Conservation (phyloP, 768 basidiomycete genomes). For the Dentipellis sp. region DNA sequence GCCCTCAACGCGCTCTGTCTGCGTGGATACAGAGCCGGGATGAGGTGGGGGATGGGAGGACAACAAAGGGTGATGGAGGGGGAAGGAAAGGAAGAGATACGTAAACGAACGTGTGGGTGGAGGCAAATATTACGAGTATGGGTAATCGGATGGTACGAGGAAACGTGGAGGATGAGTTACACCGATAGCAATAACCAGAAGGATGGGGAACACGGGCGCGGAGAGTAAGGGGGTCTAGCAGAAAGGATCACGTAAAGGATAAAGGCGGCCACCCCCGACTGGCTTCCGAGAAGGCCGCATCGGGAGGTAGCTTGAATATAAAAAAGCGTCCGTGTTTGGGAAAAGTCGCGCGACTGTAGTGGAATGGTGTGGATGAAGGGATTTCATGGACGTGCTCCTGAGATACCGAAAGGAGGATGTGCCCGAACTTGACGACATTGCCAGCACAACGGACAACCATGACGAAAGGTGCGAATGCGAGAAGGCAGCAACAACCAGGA, state of each 20-base stretch:
- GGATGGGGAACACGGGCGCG: conserved; percentile 20
- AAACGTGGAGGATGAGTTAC: conserved; percentile 1
- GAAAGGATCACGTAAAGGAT: conserved; percentile 7
- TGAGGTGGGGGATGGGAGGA: conserved; percentile 63
- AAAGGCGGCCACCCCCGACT: conserved; percentile 5
- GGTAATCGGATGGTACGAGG: conserved; percentile 3
- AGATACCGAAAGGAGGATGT: not conserved
- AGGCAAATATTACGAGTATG: conserved; percentile 1
- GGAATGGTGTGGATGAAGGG: not conserved
- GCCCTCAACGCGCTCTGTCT: conserved; percentile 36
- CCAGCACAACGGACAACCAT: not conserved
- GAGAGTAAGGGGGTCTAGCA: conserved; percentile 6
- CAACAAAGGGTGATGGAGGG: conserved; percentile 32
- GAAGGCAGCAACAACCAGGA: not conserved
- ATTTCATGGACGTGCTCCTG: not conserved
- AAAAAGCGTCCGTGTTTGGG: conserved; percentile 67
- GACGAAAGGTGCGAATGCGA: not conserved
- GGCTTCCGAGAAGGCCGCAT: conserved; percentile 10
- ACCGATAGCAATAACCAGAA: too few species aligned
- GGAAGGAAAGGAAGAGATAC: conserved; percentile 5
- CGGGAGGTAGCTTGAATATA: conserved; percentile 38
- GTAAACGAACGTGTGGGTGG: not conserved
- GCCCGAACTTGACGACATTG: not conserved
- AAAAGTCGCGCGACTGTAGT: conserved; percentile 17
- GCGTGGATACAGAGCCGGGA: conserved; percentile 19